A percentile compares a stretch with the other conserved stretches of the same genome.
Conservation (phyloP, 78 protist species). For the Acrasis kona region DNA sequence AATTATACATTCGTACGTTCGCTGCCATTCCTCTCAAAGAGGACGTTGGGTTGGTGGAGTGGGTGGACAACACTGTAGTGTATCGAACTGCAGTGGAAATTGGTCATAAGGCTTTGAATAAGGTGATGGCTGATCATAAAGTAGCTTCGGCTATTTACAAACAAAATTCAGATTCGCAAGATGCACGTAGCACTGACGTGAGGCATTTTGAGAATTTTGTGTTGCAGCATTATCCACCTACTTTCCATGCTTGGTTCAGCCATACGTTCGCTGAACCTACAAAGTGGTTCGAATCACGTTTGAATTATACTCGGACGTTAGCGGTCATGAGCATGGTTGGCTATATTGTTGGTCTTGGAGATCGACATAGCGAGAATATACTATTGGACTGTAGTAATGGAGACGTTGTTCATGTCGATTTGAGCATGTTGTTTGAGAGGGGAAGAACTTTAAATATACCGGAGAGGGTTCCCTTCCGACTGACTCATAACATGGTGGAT, state of each 20-base stretch:
- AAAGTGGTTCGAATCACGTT: conserved; percentile 69
- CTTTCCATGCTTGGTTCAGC: conserved; percentile 72
- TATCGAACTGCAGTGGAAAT: conserved; percentile 28
- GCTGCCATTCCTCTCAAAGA: conserved; percentile 74
- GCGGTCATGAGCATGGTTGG: conserved; percentile 88
- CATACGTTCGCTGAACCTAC: conserved; percentile 67
- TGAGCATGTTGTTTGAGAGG: conserved; percentile 80
- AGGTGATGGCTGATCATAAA: background rate
- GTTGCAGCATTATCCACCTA: conserved; percentile 49
- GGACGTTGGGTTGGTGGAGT: conserved; percentile 81
- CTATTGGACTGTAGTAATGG: conserved; percentile 68
- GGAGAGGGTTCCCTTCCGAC: conserved; percentile 87
- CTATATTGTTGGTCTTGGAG: conserved; percentile 74
- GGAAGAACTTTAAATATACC: conserved; percentile 62
- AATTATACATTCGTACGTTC: conserved; percentile 56
- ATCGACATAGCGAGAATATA: conserved; percentile 90
- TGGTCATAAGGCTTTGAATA: conserved; percentile 5
- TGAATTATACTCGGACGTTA: conserved; percentile 31
- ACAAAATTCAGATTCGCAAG: background rate
- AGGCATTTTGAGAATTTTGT: background rate
- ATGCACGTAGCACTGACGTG: background rate
- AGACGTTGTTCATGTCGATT: conserved; percentile 81
- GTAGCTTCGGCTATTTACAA: background rate
- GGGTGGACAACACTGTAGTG: conserved; percentile 59
- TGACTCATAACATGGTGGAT: conserved; percentile 85